A percentile compares a stretch with the other conserved stretches of the same genome.
Evolutionary conservation across 208 protist genomes (phyloP).

Genomic region (Trypanosoma brucei): DNA sequence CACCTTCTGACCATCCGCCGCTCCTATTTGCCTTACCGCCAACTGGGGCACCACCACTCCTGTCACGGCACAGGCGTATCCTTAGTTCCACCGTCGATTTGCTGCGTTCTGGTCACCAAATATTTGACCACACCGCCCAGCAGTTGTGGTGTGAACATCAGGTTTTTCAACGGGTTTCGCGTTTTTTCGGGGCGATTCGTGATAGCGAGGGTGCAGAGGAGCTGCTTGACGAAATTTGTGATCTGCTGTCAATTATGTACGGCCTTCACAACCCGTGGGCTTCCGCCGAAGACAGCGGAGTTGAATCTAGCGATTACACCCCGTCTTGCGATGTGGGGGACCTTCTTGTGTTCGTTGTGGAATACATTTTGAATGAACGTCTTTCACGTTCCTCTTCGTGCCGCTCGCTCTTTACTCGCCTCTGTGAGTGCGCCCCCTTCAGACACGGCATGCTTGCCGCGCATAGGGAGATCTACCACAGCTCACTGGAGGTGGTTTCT

Average conservation of each 20-base stretch:
- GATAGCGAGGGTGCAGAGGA: background rate
- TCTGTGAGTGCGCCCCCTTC: constrained; percentile 1
- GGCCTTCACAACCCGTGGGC: background rate
- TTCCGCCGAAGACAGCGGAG: background rate
- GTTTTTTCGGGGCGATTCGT: background rate
- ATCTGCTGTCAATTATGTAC: background rate
- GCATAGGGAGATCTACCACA: constrained; percentile 8
- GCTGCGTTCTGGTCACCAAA: background rate
- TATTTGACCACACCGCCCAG: background rate
- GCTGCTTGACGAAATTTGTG: background rate
- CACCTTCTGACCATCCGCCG: background rate
- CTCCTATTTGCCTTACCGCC: background rate
- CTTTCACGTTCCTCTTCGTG: constrained; percentile 14
- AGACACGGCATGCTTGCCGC: constrained; percentile 1
- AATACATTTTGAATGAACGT: background rate
- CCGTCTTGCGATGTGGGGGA: background rate
- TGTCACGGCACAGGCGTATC: background rate
- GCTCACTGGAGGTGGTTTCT: constrained; percentile 3
- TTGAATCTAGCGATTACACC: background rate
- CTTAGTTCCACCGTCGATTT: background rate
- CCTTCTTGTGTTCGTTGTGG: constrained; percentile 4
- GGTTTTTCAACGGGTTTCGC: background rate
- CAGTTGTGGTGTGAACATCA: constrained; percentile 2
- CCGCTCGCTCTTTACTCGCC: constrained; percentile 6
- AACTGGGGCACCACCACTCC: background rate